Base-by-base conservation (phyloP, 2,329 filamentous ascomycete genomes). In the Ophiosphaerella herpotricha region DNA sequence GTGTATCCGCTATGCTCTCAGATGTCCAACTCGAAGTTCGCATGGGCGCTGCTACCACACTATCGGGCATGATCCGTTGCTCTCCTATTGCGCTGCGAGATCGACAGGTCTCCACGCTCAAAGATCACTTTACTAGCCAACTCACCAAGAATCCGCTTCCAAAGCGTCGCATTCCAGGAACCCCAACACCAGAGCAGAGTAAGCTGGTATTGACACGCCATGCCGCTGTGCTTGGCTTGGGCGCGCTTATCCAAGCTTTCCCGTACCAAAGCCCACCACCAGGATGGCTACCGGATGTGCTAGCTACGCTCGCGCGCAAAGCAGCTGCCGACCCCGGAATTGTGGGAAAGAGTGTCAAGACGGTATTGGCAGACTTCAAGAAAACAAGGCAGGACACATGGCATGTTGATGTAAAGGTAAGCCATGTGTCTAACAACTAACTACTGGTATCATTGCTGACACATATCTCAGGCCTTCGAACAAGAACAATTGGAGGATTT, bases 371-470 rank as follows among this genome's bases (percentile, higher is more conserved):
- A 54, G 95, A 99, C 67, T 99, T 99, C 81, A 99, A 99, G 80
- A 99, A 99, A 84, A 99, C 94, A 39, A 86, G 94, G 72, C 94
- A 99, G 74, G 94, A 99, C 79, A 99, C 93, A 61, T 99, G 94
- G 94, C 88, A 88, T 66, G 93, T 96, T 53, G 94, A 99, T 77
- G 90, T 96, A 63, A 97, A 96, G 88, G 94, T 96, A 77, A 74
- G 85, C 50, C 16, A 21, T 21, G 23, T 6, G 7, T 6, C 26
- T 29, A 33, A 18, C 1, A 14, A n/a, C n/a, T 38, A 33, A 13
- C 39, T 5, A n/a, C 35, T 11, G 23, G 7, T 29, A 35, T 8
- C n/a, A 31, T 36, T 33, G 39, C 44, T 58, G 38, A 63, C 14
- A 1, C 16, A 2, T 39, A 50, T 43, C 43, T 52, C 57, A 89